Evolutionary conservation across 2,329 filamentous ascomycete species (phyloP).

Genomic region (Septoria linicola): DNA sequence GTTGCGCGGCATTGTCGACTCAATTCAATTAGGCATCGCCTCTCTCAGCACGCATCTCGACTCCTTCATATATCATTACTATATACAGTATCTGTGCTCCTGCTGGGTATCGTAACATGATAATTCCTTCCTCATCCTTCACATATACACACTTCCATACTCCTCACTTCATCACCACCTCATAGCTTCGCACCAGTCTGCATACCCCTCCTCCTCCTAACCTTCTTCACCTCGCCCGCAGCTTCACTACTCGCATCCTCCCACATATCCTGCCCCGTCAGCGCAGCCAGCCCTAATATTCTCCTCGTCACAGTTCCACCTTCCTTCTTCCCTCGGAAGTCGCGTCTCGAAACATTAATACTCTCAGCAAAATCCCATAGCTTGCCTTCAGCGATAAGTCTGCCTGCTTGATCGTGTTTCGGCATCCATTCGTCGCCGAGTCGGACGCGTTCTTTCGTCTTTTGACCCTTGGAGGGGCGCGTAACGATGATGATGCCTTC

Average conservation of each 20-base stretch:
- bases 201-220: conserved; percentile 37
- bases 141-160: not conserved
- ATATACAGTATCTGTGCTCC: no score
- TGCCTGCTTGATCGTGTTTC: conserved; percentile 60
- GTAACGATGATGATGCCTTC: conserved; percentile 81
- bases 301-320: conserved; percentile 82
- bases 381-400: conserved; percentile 68
- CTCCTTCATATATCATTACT: no score
- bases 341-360: conserved; percentile 77
- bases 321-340: conserved; percentile 85
- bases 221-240: conserved; percentile 32
- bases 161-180: not conserved
- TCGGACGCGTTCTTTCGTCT: conserved; percentile 62
- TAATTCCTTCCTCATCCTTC: not conserved
- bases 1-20: no score
- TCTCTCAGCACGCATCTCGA: no score
- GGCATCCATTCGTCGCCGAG: conserved; percentile 60
- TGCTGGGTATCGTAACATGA: no score
- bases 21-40: no score
- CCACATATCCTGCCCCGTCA: conserved; percentile 70
- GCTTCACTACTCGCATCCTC: conserved; percentile 40
- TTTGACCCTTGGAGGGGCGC: conserved; percentile 52
- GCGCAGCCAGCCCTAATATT: conserved; percentile 74
- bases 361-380: conserved; percentile 91
- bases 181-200: conserved; percentile 28